These are phyloP conservation scores for Sisymbrium irio DNA, from an alignment of 345 rosid species.

Conservation along the genomic window DNA sequence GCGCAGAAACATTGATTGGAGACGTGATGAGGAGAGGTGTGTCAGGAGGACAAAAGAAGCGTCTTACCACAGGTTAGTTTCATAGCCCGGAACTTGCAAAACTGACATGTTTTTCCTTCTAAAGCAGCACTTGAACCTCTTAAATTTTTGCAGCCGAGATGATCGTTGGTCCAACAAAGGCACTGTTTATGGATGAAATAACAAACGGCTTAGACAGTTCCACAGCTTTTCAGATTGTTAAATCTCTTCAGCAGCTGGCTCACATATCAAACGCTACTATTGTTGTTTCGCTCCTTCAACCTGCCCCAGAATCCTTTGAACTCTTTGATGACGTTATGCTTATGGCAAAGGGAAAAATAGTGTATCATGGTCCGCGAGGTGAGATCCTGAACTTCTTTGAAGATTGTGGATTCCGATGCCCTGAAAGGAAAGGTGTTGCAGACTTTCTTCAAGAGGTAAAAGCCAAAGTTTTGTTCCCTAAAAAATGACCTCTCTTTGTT, in stretches of 20 bases:
- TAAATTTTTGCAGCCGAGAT: slow-evolving; percentile 50
- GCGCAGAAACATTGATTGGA: slow-evolving; percentile 72
- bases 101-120: slow-evolving; percentile 5
- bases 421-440: slow-evolving; percentile 76
- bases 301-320: slow-evolving; percentile 74
- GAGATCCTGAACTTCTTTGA: slow-evolving; percentile 61
- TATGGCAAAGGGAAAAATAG: slow-evolving; percentile 66
- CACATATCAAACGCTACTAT: slow-evolving; percentile 63
- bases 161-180: slow-evolving; percentile 66
- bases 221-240: slow-evolving; percentile 78
- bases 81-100: not conserved
- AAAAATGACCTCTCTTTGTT: not conserved
- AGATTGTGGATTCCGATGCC: slow-evolving; percentile 67
- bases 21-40: slow-evolving; percentile 74
- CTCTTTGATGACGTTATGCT: slow-evolving; percentile 76
- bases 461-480: not conserved
- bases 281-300: slow-evolving; percentile 75
- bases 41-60: slow-evolving; percentile 83
- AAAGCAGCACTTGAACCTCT: not conserved
- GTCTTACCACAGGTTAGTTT: slow-evolving; percentile 67
- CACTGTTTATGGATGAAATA: slow-evolving; percentile 67
- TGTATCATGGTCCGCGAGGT: slow-evolving; percentile 75
- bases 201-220: slow-evolving; percentile 84
- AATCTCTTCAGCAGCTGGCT: slow-evolving; percentile 57
- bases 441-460: slow-evolving; percentile 83